Conservation (phyloP, 1,284 basidiomycete species). For the Puccinia polysora region DNA sequence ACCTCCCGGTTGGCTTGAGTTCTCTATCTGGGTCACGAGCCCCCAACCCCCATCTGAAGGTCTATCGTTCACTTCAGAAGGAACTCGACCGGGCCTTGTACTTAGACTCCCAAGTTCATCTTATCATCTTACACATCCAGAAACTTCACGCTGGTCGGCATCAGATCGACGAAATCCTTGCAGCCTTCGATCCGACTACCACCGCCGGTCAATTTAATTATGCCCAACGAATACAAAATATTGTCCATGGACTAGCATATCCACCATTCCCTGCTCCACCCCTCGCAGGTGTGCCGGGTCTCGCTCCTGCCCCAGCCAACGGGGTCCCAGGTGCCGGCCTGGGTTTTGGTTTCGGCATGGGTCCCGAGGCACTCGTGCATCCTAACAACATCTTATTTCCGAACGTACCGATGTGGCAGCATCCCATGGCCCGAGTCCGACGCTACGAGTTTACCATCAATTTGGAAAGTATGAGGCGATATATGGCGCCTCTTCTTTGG, state of each 20-base stretch:
- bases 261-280: conserved; percentile 10
- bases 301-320: neutral
- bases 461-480: conserved; percentile 48
- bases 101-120: conserved; percentile 22
- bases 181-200: neutral
- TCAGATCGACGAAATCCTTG: conserved; percentile 20
- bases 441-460: conserved; percentile 49
- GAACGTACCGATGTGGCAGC: conserved; percentile 25
- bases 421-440: conserved; percentile 25
- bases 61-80: conserved; percentile 16
- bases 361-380: conserved; percentile 3
- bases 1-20: conserved; percentile 14
- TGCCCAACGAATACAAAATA: conserved; percentile 13
- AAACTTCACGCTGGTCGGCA: conserved; percentile 21
- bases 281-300: neutral
- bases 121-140: conserved; percentile 28
- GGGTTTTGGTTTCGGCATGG: conserved; percentile 20
- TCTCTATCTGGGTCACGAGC: neutral
- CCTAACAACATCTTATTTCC: conserved; percentile 23
- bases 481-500: conserved; percentile 49
- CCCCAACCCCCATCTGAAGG: conserved; percentile 7
- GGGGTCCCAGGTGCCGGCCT: conserved; percentile 21
- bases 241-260: neutral
- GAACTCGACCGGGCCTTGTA: conserved; percentile 32
- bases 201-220: neutral